Evolutionary conservation across 1,284 basidiomycete species (phyloP).

Genomic region (Waitea zeae): DNA sequence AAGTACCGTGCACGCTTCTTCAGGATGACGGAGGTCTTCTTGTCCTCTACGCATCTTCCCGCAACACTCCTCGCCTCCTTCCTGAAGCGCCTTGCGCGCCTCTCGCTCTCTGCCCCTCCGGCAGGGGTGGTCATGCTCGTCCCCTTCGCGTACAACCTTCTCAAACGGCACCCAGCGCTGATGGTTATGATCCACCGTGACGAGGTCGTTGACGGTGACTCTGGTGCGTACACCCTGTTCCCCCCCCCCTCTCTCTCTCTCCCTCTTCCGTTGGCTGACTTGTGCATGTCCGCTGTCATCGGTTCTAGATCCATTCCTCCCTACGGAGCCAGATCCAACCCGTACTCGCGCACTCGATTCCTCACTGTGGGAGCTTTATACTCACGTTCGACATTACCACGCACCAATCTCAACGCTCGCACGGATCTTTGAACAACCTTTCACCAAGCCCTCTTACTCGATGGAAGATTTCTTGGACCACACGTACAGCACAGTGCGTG

Average conservation of each 20-base stretch:
- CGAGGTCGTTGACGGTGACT: constrained; percentile 25
- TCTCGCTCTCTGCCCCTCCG: constrained; percentile 77
- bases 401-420: constrained; percentile 70
- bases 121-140: constrained; percentile 83
- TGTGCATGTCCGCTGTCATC: neutral
- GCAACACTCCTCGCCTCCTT: constrained; percentile 85
- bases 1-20: constrained; percentile 93
- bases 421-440: constrained; percentile 80
- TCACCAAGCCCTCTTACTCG: constrained; percentile 80
- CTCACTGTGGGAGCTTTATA: constrained; percentile 83
- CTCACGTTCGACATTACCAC: constrained; percentile 76
- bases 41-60: constrained; percentile 86
- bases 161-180: constrained; percentile 82
- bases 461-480: constrained; percentile 98
- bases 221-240: too few relatives aligned
- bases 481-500: constrained; percentile 55
- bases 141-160: constrained; percentile 89
- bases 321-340: constrained; percentile 56
- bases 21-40: constrained; percentile 79
- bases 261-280: neutral
- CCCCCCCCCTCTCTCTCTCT: constrained; percentile 1
- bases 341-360: constrained; percentile 69
- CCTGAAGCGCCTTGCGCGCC: constrained; percentile 76
- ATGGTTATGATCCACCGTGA: constrained; percentile 85
- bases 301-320: constrained; percentile 54